Conservation (phyloP, 2,329 filamentous ascomycete species). For the Penicillium sp. region DNA sequence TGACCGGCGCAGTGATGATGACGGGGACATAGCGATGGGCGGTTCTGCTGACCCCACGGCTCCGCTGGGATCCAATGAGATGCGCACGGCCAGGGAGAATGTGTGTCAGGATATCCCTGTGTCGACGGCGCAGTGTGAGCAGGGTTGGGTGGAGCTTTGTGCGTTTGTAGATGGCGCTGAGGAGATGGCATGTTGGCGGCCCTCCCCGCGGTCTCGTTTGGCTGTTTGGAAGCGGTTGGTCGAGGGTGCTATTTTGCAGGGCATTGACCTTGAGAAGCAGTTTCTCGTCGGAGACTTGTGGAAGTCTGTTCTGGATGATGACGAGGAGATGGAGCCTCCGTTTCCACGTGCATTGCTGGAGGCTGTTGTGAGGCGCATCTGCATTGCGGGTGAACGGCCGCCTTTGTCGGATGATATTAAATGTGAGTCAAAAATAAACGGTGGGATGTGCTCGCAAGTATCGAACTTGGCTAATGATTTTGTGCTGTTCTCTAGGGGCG, state of each 20-base stretch:
- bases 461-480: not conserved
- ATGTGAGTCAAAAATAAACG: slow-evolving; percentile 33
- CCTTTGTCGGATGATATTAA: slow-evolving; percentile 31
- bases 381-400: slow-evolving; percentile 27
- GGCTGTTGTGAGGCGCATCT: slow-evolving; percentile 39
- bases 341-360: slow-evolving; percentile 40
- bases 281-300: slow-evolving; percentile 45
- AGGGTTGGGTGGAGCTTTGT: slow-evolving; percentile 52
- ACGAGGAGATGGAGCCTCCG: slow-evolving; percentile 25
- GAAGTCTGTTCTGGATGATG: slow-evolving; percentile 41
- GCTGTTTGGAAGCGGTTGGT: slow-evolving; percentile 51
- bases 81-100: slow-evolving; percentile 33
- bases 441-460: not conserved
- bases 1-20: slow-evolving; percentile 24
- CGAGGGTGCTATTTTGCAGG: slow-evolving; percentile 42
- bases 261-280: slow-evolving; percentile 42
- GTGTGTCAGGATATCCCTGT: slow-evolving; percentile 54
- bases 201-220: slow-evolving; percentile 49
- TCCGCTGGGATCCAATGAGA: slow-evolving; percentile 30
- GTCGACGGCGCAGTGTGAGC: slow-evolving; percentile 52
- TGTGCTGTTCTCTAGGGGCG: slow-evolving; percentile 33
- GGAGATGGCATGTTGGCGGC: slow-evolving; percentile 42
- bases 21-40: slow-evolving; percentile 21
- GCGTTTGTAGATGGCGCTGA: slow-evolving; percentile 50
- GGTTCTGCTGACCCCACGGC: slow-evolving; percentile 22